Evolutionary conservation across 2,329 filamentous ascomycete genomes (phyloP), one percentile per base, ranked within the genome.

Genomic region (Westerdykella sp.): DNA sequence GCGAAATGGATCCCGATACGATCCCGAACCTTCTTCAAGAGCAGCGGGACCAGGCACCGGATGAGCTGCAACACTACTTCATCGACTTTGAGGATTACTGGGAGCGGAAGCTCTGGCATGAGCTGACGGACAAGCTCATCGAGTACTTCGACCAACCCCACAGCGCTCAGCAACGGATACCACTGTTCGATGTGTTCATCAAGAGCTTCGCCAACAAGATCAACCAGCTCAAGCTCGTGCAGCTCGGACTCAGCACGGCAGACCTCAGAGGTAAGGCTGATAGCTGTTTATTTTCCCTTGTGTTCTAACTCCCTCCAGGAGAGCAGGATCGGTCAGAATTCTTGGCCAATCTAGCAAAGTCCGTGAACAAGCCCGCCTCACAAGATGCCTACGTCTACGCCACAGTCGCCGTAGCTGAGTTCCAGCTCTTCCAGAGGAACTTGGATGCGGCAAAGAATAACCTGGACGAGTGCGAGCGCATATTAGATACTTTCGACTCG

Each of bases 81-180:
- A 79, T 98, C 59, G 81, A 84, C 60, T 95, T 98, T 55, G 93
- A 98, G 75, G 89, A 95, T 67, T 87, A 83, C 65, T 98, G 93
- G 93, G 93, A 98, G 76, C 84, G 91, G 61, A 96, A 96, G 74
- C 79, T 98, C 72, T 98, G 93, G 93, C 93, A 98, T 74, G 90
- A 98, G 73, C 84, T 98, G 55, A 98, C 93, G 30, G 85, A 95
- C 63, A 77, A 84, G 41, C 79, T 98, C 44, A 76, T 95, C 57
- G 79, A 86, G 55, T 96, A 91, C 78, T 98, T 96, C 74, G 83
- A 83, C 61, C 73, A 87, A 57, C 78, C 85, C 36, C 80, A 83
- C 63, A 97, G 90, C 70, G 84, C 82, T 44, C 76, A 81, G 45
- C 88, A 95, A 73, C 84, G 91, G 63, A 79, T 98, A 73, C 76